Evolutionary conservation across 2,329 filamentous ascomycete genomes (phyloP).

Genomic region (Sarocladium kiliense): DNA sequence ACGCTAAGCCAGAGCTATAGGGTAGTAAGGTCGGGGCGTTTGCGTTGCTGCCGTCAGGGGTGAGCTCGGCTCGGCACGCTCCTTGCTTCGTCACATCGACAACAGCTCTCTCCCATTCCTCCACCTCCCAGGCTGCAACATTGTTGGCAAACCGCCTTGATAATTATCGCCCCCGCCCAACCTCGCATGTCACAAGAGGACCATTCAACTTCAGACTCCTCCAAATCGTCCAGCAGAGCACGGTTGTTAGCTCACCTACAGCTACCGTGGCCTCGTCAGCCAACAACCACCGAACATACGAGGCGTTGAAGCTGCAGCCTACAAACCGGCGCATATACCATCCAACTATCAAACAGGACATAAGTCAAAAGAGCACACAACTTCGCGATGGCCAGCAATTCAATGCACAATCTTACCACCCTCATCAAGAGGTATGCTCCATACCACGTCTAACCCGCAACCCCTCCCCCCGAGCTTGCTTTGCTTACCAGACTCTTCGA

Average conservation of each 20-base stretch:
- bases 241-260: too few relatives aligned
- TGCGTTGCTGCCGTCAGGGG: not conserved
- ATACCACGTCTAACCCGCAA: too few relatives aligned
- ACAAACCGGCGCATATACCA: not conserved
- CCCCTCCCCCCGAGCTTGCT: too few relatives aligned
- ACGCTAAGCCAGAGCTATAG: too few relatives aligned
- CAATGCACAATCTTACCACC: conserved; percentile 92
- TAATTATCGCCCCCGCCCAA: too few relatives aligned
- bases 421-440: conserved; percentile 84
- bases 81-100: not conserved
- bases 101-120: not conserved
- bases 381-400: not conserved
- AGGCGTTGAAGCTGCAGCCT: too few relatives aligned
- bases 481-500: not conserved
- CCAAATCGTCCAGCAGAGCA: too few relatives aligned
- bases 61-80: not conserved
- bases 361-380: not conserved
- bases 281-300: too few relatives aligned
- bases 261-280: too few relatives aligned
- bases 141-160: not conserved
- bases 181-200: too few relatives aligned
- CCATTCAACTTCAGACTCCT: too few relatives aligned
- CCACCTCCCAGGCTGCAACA: not conserved
- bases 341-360: not conserved
- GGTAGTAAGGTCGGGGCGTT: too few relatives aligned